Base-by-base conservation (phyloP, 2,329 filamentous ascomycete genomes). In the Hymenoscyphus infarciens region DNA sequence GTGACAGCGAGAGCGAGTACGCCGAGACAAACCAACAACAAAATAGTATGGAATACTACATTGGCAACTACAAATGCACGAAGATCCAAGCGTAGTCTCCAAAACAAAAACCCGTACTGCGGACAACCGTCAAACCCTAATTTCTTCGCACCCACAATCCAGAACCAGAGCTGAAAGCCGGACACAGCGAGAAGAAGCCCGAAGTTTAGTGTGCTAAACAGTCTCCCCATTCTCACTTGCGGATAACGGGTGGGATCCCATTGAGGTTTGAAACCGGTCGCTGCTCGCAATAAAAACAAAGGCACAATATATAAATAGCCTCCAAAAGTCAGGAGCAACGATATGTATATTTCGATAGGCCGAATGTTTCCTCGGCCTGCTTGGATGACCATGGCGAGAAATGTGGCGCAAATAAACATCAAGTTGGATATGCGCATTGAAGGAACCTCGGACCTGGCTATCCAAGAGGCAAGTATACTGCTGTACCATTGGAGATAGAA, bases 401-500 rank as follows among this genome's bases (percentile, higher is more conserved):
- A 63, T 16, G 52, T 64, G 11, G 63, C 66, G 11, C 56, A 45
- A 5, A 64, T 38, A 45, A 69, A 65, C 25, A 69, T 52, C 11
- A 59, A 59, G 57, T 62, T 61, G 2, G 62, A 62, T 5, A 66
- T 25, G 3, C 57, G 59, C 45, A 68, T 57, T 1, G 56, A 49
- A 19, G 53, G 35, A 7, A 63, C 61, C 57, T 69, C 60, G 7
- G 29, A n/a, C 19, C 29, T 53, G 3, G 63, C 63, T 19, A 66
- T 54, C 61, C 61, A 66, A 8, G 59, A 49, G 3, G 67, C 64
- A 8, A 70, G 56, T 15, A 66, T 62, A 10, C 52, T 59, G 13
- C 64, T 61, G 16, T 63, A 63, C 64, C 64, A 68, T 53, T 66
- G 64, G 3, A 63, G 57, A 35, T 69, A 69, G 29, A 67, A 64